phyloP scores from a whole-genome alignment of 768 basidiomycete genomes.

The Mycena metata region DNA sequence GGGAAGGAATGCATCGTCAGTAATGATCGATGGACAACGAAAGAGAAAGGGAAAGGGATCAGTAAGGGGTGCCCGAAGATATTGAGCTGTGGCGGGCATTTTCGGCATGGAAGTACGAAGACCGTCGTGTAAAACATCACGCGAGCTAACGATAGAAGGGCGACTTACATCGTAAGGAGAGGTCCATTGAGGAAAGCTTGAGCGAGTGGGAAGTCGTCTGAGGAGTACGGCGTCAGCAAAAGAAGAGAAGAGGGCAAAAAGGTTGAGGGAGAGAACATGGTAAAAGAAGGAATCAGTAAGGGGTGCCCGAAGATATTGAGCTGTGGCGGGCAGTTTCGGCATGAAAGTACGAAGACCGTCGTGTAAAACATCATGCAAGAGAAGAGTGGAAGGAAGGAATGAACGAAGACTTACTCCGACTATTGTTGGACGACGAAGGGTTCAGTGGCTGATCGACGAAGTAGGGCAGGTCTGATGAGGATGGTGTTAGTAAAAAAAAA shows the following conservation, averaged over 20 bases:
- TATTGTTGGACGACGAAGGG: too few relatives aligned
- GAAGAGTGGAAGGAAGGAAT: not conserved
- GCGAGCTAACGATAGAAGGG: not conserved
- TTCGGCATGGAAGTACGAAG: constrained; percentile 91
- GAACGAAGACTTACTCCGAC: constrained; percentile 49
- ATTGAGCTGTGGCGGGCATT: constrained; percentile 94
- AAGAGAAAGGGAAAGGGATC: constrained; percentile 46
- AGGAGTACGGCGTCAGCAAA: constrained; percentile 2
- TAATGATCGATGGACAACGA: not conserved
- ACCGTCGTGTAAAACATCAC: constrained; percentile 95
- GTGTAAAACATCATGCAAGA: constrained; percentile 81
- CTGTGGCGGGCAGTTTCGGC: constrained; percentile 96
- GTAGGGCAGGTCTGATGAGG: not conserved
- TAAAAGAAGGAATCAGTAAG: constrained; percentile 63
- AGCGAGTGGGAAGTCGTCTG: not conserved
- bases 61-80: constrained; percentile 84
- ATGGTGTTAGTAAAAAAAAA: constrained; percentile 5
- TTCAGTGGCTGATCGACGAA: too few relatives aligned
- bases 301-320: constrained; percentile 88
- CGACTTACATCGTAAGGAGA: constrained; percentile 47
- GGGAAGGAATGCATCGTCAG: not conserved
- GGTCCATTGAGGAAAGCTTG: too few relatives aligned
- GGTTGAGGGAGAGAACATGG: not conserved
- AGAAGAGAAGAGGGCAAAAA: not conserved
- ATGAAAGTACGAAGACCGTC: constrained; percentile 91